Evolutionary conservation across 257 asterid species (phyloP), one percentile per base, ranked within the genome.

Genomic region (Solanum megistacrolobum): DNA sequence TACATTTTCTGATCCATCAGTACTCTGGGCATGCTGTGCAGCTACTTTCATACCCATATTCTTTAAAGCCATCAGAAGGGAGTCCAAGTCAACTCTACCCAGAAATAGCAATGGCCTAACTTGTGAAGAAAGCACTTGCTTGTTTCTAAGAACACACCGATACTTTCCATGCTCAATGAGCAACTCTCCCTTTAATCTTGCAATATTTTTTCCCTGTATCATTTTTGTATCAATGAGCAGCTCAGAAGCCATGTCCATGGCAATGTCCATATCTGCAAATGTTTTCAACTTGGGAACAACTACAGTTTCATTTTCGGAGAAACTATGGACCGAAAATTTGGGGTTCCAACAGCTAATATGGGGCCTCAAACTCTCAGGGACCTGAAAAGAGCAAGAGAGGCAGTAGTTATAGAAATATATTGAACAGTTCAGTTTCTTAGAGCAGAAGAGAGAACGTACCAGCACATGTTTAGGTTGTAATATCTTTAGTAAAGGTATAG

Each of bases 401-500:
- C 23, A 78, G 78, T 12, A 46, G 66, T 87, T 7, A 52, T 41
- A 82, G 35, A 72, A 72, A 23, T 58, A 73, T 29, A 72, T 20
- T 52, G 32, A 32, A 60, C 29, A 48, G 89, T n/a, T 79, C 66
- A 23, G 88, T 31, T 29, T 46, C 41, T 62, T 58, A 3, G 38
- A 68, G 87, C 35, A 27, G 46, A 89, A 39, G 32, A 39, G 32
- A 39, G 85, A 74, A 66, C 65, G 85, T 95, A 94, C 99, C 98
- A 94, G 83, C 87, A 95, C 94, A 88, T 92, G 93, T 90, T 84
- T 92, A 83, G 99, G 98, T 89, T 92, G 95, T 87, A 96, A 86
- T 68, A 90, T 84, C 92, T 93, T 92, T 88, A 96, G 88, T 71
- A 95, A 84, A 85, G 87, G 89, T 89, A 78, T 92, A 78, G 91